Evolutionary conservation across 2,329 filamentous ascomycete genomes (phyloP).

Genomic region (Setomelanomma holmii): DNA sequence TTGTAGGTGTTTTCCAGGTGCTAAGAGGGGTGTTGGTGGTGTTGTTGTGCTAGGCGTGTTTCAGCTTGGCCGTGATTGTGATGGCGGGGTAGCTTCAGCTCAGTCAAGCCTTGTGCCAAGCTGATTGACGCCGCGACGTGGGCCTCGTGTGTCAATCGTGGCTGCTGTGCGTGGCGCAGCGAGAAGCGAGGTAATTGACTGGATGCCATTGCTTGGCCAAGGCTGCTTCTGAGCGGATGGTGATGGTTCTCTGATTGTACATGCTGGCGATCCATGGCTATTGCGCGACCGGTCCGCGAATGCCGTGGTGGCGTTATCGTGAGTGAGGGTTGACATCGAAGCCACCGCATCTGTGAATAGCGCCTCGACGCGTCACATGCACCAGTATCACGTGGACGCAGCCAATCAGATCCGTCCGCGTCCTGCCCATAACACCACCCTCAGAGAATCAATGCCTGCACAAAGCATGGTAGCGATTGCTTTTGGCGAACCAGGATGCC

Average conservation of each 20-base stretch:
- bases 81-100: neutral
- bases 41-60: slow-evolving; percentile 8
- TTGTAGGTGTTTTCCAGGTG: neutral
- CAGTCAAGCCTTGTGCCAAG: neutral
- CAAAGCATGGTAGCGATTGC: neutral
- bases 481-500: neutral
- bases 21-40: neutral
- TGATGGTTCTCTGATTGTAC: no score
- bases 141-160: neutral
- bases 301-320: no score
- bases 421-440: neutral
- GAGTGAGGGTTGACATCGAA: no score
- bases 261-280: neutral
- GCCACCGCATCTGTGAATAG: neutral
- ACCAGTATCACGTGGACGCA: neutral
- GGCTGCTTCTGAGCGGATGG: no score
- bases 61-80: slow-evolving; percentile 9
- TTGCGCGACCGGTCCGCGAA: neutral
- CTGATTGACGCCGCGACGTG: neutral
- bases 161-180: neutral
- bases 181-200: neutral
- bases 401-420: neutral
- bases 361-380: neutral
- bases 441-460: neutral
- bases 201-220: neutral